Evolutionary conservation across 225 moss, liverwort and hornwort species (phyloP).

Genomic region (Marchantia paleacea): DNA sequence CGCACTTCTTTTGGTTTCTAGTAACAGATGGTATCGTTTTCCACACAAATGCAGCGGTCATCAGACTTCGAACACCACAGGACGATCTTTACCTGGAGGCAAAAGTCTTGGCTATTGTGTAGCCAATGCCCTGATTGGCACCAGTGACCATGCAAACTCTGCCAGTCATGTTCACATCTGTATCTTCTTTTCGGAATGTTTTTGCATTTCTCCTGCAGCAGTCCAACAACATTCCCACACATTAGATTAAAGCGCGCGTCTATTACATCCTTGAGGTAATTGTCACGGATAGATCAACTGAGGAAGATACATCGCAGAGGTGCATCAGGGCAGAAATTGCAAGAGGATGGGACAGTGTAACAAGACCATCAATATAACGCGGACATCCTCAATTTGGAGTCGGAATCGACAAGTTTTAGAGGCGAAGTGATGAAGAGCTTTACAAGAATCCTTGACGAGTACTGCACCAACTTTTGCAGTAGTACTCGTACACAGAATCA

Average conservation of each 20-base stretch:
- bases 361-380: neutral
- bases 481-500: neutral
- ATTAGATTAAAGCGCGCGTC: neutral
- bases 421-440: neutral
- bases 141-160: slow-evolving; percentile 76
- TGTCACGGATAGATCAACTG: too few relatives aligned
- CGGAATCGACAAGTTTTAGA: neutral
- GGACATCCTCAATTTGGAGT: neutral
- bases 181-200: slow-evolving; percentile 60
- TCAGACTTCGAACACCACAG: neutral
- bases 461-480: neutral
- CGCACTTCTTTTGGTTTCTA: neutral
- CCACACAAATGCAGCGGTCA: neutral
- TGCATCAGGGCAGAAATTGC: too few relatives aligned
- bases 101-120: neutral
- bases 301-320: too few relatives aligned
- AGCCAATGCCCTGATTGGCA: slow-evolving; percentile 80
- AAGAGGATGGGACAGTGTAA: neutral
- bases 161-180: slow-evolving; percentile 58
- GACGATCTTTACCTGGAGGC: neutral
- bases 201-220: slow-evolving; percentile 66
- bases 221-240: neutral
- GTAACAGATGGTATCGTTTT: neutral
- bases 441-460: neutral
- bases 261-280: too few relatives aligned